These are phyloP conservation scores for Pyrus hybrid DNA, from an alignment of 331 rosid species.

Conservation along the genomic window DNA sequence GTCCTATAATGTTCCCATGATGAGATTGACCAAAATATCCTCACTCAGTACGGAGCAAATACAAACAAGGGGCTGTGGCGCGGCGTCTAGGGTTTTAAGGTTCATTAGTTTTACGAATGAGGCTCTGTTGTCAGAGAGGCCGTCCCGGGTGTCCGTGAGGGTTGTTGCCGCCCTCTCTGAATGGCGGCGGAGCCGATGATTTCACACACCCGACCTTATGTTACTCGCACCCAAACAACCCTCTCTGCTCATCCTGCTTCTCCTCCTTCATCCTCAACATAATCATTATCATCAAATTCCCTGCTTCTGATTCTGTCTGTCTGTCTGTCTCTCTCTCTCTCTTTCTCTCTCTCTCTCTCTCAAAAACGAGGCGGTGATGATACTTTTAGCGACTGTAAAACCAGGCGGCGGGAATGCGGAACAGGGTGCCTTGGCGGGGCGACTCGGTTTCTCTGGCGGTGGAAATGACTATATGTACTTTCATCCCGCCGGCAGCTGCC, in stretches of 20 bases:
- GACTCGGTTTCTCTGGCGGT: conserved; percentile 2
- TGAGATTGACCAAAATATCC: not conserved
- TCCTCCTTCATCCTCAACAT: not conserved
- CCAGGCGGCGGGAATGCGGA: not conserved
- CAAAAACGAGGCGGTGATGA: conserved; percentile 8
- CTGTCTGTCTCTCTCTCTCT: not conserved
- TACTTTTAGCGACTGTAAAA: not conserved
- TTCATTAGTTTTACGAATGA: conserved; percentile 13
- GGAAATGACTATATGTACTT: conserved; percentile 1
- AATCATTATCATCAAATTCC: not conserved
- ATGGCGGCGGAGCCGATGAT: conserved; percentile 9
- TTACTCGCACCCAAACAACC: not conserved
- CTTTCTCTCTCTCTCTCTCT: not conserved
- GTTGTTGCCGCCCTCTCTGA: conserved; percentile 3
- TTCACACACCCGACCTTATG: not conserved
- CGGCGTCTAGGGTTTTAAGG: not conserved
- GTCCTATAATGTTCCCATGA: not conserved
- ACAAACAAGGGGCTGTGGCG: not conserved
- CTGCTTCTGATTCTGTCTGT: not conserved
- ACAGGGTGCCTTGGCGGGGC: conserved; percentile 2
- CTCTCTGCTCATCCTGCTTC: not conserved
- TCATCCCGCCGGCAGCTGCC: not conserved
- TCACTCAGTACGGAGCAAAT: not conserved
- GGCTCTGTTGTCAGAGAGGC: conserved; percentile 8
- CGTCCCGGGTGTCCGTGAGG: not conserved